These are phyloP conservation scores for Wickerhamiella occidentalis DNA, from an alignment of 805 yeast genomes.

Conservation along the genomic window DNA sequence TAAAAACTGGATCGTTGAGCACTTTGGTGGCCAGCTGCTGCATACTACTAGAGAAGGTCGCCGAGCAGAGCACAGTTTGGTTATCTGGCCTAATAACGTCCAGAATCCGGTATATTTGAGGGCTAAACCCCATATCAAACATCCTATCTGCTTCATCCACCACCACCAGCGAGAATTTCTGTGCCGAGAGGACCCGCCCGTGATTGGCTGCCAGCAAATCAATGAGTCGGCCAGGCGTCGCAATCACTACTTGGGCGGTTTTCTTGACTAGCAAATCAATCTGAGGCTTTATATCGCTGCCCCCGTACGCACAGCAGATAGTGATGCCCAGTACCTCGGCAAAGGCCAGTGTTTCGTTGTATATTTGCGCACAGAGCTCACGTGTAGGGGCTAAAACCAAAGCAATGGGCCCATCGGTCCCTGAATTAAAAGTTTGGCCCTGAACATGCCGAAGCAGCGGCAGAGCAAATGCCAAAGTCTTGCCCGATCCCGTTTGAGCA, in stretches of 20 bases:
- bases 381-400: constrained; percentile 82
- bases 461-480: constrained; percentile 74
- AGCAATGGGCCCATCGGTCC: constrained; percentile 61
- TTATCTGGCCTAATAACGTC: constrained; percentile 69
- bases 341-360: constrained; percentile 52
- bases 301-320: constrained; percentile 82
- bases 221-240: constrained; percentile 91
- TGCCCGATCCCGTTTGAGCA: constrained; percentile 95
- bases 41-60: constrained; percentile 79
- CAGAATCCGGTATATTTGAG: constrained; percentile 77
- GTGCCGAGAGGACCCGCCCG: constrained; percentile 60
- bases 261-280: constrained; percentile 70
- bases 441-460: constrained; percentile 77
- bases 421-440: constrained; percentile 46
- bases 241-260: constrained; percentile 59
- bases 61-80: constrained; percentile 85
- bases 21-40: constrained; percentile 60
- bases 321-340: constrained; percentile 37
- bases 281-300: constrained; percentile 69
- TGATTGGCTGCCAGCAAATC: constrained; percentile 74
- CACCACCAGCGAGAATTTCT: constrained; percentile 66
- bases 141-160: constrained; percentile 93
- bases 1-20: constrained; percentile 54
- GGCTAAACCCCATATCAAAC: constrained; percentile 96
- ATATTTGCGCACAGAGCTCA: constrained; percentile 78